Base-by-base conservation (phyloP, 1,139 yeast species). In the Geotrichum restrictum region DNA sequence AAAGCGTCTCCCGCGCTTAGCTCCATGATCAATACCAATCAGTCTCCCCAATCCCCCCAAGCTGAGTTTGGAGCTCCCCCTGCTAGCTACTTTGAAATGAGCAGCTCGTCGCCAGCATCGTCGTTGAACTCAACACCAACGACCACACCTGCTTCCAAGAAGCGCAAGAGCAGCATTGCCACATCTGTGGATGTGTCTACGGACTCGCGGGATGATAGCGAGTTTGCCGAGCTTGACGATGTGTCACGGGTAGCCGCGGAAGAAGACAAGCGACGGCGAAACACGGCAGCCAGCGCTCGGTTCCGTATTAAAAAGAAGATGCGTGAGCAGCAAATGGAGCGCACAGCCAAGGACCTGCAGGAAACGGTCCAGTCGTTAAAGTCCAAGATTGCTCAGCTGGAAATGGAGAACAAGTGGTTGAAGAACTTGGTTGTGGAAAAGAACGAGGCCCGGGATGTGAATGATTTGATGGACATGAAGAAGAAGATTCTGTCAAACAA, bases 281-380 rank as follows among this genome's bases (percentile, higher is more conserved):
- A 85, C 69, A 84, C 93, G 0, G 91, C 89, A 0, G 95, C 95
- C 1, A 80, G 85, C 45, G 93, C 93, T 1, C 73, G 94, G 56
- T 84, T 87, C 73, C 75, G 95, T 58, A 81, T 84, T 62, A 86
- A 85, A 74, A 86, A 85, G 77, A 88, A 87, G 73, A 62, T 82
- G 67, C 83, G 86, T 64, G 96, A 88, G 68, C 88, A 83, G 67
- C 91, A 88, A 66, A 81, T 88, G 83, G 95, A 88, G 68, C 74
- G 75, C 43, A 80, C 78, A 53, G 75, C 88, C 18, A 74, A 76
- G 60, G 83, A 80, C 53, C 74, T 88, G 57, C 79, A 79, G 60
- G 87, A 84, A 33, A 68, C 79, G 60, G 81, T 87, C 22, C 74
- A 74, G 51, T 72, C 72, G 27, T 75, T 86, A 58, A 93, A 87